A percentile compares a stretch with the other conserved stretches of the same genome.
Conservation (phyloP, 768 basidiomycete species). For the Astraeus odoratus region DNA sequence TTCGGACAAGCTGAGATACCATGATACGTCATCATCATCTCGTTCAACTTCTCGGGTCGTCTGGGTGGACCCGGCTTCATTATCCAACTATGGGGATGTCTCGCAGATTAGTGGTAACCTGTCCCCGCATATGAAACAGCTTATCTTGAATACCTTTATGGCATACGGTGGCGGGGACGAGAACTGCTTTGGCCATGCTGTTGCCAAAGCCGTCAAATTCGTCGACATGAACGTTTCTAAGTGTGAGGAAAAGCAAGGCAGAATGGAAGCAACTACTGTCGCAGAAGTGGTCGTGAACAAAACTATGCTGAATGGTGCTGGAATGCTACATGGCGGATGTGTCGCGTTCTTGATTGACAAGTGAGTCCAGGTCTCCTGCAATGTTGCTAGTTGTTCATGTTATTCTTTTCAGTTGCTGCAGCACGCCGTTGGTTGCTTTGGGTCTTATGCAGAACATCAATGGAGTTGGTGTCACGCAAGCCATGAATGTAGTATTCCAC, state of each 20-base stretch:
- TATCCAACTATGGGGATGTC: conserved; percentile 54
- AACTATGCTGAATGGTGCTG: conserved; percentile 74
- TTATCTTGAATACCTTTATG: conserved; percentile 60
- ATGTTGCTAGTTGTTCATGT: not conserved
- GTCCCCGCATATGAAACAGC: conserved; percentile 54
- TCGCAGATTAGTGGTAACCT: conserved; percentile 58
- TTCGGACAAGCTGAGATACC: conserved; percentile 18
- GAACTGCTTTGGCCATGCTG: conserved; percentile 53
- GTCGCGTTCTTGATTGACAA: conserved; percentile 71
- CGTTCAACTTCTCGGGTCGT: conserved; percentile 23
- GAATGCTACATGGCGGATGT: conserved; percentile 72
- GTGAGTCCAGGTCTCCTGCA: conserved; percentile 28
- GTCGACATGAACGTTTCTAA: conserved; percentile 49
- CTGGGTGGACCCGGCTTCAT: conserved; percentile 61
- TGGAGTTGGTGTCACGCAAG: conserved; percentile 70
- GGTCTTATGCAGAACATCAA: conserved; percentile 54
- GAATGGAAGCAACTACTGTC: conserved; percentile 53
- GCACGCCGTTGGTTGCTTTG: conserved; percentile 61
- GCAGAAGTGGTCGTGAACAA: conserved; percentile 59
- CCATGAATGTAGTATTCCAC: conserved; percentile 64
- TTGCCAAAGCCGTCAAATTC: conserved; percentile 55
- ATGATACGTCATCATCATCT: conserved; percentile 8
- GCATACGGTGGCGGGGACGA: conserved; percentile 64
- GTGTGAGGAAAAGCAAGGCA: conserved; percentile 39
- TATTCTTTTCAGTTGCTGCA: conserved; percentile 44